Conservation (phyloP, 1,139 yeast genomes). For the Casaregolazyma lundiana region DNA sequence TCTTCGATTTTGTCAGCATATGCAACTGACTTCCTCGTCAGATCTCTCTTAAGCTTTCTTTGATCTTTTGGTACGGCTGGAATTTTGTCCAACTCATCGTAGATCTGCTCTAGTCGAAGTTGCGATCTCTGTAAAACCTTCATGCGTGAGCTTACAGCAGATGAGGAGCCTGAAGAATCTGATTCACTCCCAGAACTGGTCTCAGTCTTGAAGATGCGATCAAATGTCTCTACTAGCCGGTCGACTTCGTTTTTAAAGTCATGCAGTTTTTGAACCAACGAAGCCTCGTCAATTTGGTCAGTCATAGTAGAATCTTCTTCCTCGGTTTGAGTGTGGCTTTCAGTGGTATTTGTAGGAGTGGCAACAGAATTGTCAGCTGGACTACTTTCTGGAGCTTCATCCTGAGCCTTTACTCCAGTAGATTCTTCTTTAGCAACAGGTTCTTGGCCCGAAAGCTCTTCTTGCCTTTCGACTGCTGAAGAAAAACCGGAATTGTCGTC, state of each 20-base stretch:
- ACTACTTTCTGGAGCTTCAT: not conserved
- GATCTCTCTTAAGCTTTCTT: constrained; percentile 22
- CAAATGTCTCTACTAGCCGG: constrained; percentile 21
- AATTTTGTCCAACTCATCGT: constrained; percentile 24
- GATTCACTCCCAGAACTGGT: constrained; percentile 14
- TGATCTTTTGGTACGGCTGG: constrained; percentile 12
- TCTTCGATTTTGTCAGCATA: constrained; percentile 26
- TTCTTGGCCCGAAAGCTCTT: not conserved
- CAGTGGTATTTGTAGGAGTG: not conserved
- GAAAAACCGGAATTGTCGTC: not conserved
- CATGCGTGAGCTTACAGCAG: constrained; percentile 21
- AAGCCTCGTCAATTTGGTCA: constrained; percentile 5
- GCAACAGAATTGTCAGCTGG: not conserved
- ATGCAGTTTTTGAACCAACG: constrained; percentile 8
- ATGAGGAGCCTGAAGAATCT: constrained; percentile 11
- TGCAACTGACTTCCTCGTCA: constrained; percentile 21
- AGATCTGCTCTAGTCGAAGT: constrained; percentile 22
- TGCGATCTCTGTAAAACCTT: constrained; percentile 26
- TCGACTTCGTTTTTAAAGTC: constrained; percentile 20
- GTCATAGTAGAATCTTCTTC: constrained; percentile 5
- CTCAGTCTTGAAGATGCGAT: constrained; percentile 19
- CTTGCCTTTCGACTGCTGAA: not conserved
- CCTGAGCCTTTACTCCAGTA: not conserved
- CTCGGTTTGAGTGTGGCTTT: not conserved
- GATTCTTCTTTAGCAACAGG: not conserved